phyloP scores from a whole-genome alignment of 345 rosid genomes.

The Gossypium arboreum region DNA sequence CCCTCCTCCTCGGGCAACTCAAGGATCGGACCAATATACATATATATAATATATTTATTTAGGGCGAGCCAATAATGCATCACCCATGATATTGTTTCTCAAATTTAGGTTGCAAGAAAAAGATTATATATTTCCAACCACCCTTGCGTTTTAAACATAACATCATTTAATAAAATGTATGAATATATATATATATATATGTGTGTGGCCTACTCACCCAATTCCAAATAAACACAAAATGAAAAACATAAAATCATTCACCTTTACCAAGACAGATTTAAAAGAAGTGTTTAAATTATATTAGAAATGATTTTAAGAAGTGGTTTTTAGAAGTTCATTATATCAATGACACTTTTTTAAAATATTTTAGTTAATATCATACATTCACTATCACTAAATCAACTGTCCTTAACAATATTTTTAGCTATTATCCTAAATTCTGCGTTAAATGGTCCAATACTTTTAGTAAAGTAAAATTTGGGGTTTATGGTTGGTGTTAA shows the following conservation, averaged over 20 bases:
- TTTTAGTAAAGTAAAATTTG: not conserved
- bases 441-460: not conserved
- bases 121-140: too few relatives aligned
- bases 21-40: not conserved
- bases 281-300: too few relatives aligned
- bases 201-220: not conserved
- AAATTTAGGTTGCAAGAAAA: too few relatives aligned
- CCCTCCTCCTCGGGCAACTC: slow-evolving; percentile 10
- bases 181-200: too few relatives aligned
- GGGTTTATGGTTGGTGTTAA: not conserved
- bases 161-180: too few relatives aligned
- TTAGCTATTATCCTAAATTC: not conserved
- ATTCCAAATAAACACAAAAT: not conserved
- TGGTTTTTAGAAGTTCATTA: not conserved
- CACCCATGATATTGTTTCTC: not conserved
- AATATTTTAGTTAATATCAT: not conserved
- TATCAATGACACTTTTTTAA: not conserved
- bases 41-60: not conserved
- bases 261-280: too few relatives aligned
- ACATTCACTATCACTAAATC: not conserved
- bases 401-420: not conserved
- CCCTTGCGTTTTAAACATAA: too few relatives aligned
- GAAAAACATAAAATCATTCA: not conserved
- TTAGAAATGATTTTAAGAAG: too few relatives aligned
- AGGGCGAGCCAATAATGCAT: not conserved